Conservation (phyloP, 768 basidiomycete species). For the Lentinula edodes region DNA sequence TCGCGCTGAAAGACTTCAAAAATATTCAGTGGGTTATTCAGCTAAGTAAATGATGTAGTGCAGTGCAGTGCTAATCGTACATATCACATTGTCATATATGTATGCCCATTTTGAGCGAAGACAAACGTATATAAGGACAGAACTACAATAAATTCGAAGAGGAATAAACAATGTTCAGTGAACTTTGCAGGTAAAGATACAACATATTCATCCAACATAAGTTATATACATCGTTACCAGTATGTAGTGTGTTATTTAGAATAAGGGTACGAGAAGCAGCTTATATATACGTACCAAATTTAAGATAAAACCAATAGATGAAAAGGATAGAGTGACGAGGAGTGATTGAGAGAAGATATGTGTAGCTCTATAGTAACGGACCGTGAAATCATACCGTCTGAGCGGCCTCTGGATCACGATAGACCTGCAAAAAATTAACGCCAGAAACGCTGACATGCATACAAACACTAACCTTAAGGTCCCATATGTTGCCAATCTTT, state of each 20-base stretch:
- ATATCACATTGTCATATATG: too few relatives aligned
- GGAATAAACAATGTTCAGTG: background rate
- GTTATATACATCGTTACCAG: background rate
- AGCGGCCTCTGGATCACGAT: constrained; percentile 34
- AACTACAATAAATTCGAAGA: background rate
- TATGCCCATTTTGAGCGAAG: too few relatives aligned
- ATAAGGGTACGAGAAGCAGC: background rate
- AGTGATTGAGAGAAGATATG: background rate
- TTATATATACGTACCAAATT: background rate
- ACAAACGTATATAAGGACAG: too few relatives aligned
- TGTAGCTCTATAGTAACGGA: too few relatives aligned
- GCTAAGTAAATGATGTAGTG: too few relatives aligned
- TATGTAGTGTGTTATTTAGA: background rate
- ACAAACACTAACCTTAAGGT: constrained; percentile 52
- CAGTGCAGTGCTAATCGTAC: too few relatives aligned
- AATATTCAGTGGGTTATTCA: too few relatives aligned
- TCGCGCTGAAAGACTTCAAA: too few relatives aligned
- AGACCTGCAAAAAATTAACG: constrained; percentile 28
- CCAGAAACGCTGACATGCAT: background rate
- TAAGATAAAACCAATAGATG: background rate
- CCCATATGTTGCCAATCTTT: constrained; percentile 70
- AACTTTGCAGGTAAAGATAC: background rate
- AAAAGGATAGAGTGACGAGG: background rate
- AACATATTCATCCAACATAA: background rate
- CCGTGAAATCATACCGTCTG: constrained; percentile 11